Base-by-base conservation (phyloP, 805 yeast genomes). In the Dipodascopsis uninucleata region DNA sequence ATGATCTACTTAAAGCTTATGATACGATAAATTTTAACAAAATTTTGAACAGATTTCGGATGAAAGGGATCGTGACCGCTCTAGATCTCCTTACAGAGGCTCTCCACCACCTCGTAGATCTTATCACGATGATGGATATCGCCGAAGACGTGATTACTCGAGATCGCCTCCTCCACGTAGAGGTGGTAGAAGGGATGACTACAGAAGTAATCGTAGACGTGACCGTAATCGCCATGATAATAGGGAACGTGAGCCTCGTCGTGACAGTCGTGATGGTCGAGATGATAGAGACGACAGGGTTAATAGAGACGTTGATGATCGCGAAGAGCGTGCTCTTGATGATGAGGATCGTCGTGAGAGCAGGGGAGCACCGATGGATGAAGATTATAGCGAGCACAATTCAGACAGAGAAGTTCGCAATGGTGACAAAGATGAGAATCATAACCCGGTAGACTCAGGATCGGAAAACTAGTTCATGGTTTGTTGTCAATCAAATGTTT, bases 121-220 rank as follows among this genome's bases (percentile, higher is more conserved):
- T 10, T 70, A 70, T 41, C 21, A 42, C 34, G 49, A 36, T 10
- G 45, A 51, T 33, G 52, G 51, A 9, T 26, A 33, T n/a, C 38
- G 47, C 23, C 43, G 43, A 18, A 31, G 49, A 10, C 65, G n/a
- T n/a, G n/a, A n/a, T n/a, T n/a, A n/a, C n/a, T 64, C 31, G 64
- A 45, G 66, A 56, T 54, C 60, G 70, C 45, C 75, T 74, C 56
- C 74, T 73, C 47, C 67, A 68, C 51, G 71, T 41, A 66, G 71
- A 52, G 72, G 66, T 41, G 56, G 64, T 55, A 58, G 69, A 41
- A 74, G 72, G 47, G 61, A 67, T 53, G 65, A 68, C 55, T 78
- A 70, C 67, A 81, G 75, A 50, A 71, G 73, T 36, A 68, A 57
- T 50, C n/a, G n/a, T n/a, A n/a, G n/a, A n/a, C n/a, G n/a, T n/a